Evolutionary conservation across 768 basidiomycete genomes (phyloP).

Genomic region (Serpula lacrymans): DNA sequence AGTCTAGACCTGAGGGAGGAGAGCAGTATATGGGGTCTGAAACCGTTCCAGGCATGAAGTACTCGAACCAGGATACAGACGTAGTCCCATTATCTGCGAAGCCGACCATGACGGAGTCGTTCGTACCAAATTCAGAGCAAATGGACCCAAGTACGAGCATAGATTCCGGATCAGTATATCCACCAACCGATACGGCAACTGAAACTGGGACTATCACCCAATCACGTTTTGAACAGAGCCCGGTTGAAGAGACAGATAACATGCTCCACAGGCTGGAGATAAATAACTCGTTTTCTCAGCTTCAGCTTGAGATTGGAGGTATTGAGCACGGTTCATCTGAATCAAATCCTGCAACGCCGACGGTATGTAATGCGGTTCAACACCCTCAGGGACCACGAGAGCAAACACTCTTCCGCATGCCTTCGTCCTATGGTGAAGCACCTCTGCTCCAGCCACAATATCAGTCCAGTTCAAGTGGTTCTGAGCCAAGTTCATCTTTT

Average conservation of each 20-base stretch:
- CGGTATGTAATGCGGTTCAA: slow-evolving; percentile 12
- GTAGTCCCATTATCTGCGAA: slow-evolving; percentile 20
- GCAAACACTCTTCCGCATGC: not conserved
- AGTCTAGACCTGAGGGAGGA: slow-evolving; percentile 13
- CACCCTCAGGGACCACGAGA: slow-evolving; percentile 18
- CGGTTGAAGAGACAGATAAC: slow-evolving; percentile 22
- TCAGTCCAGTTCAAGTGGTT: slow-evolving; percentile 20
- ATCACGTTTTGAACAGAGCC: slow-evolving; percentile 6
- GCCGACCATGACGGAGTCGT: slow-evolving; percentile 2
- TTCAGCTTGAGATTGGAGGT: slow-evolving; percentile 19
- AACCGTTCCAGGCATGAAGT: slow-evolving; percentile 32
- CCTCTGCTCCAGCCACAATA: slow-evolving; percentile 5
- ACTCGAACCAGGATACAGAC: slow-evolving; percentile 22
- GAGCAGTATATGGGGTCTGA: slow-evolving; percentile 7
- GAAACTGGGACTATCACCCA: slow-evolving; percentile 19
- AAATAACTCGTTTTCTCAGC: slow-evolving; percentile 16
- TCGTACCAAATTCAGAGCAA: slow-evolving; percentile 6
- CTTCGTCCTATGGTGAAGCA: slow-evolving; percentile 15
- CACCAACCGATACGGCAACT: slow-evolving; percentile 21
- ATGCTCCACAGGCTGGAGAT: slow-evolving; percentile 22
- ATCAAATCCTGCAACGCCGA: slow-evolving; percentile 11
- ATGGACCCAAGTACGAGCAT: slow-evolving; percentile 7
- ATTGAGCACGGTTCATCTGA: slow-evolving; percentile 7
- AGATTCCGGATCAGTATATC: slow-evolving; percentile 24
- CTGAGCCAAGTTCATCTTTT: slow-evolving; percentile 34